Conservation (phyloP, 2,329 filamentous ascomycete species). For the Bipolaris zeicola region DNA sequence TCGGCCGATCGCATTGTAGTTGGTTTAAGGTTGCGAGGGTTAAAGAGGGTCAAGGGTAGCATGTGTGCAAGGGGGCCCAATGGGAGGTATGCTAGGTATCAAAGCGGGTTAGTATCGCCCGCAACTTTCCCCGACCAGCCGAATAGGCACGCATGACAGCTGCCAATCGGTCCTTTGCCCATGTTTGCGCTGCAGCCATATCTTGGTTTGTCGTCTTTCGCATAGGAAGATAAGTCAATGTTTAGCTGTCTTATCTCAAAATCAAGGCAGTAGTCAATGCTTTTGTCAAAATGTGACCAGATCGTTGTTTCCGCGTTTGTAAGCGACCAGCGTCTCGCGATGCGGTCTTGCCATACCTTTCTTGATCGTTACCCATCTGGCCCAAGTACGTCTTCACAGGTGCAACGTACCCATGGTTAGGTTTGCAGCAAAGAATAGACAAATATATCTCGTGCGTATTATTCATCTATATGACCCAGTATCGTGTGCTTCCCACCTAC, state of each 20-base stretch:
- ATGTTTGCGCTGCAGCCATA: not conserved
- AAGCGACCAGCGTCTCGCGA: not conserved
- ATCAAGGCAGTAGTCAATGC: not conserved
- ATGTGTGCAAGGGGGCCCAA: conserved; percentile 12
- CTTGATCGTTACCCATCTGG: not conserved
- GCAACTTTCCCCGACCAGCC: conserved; percentile 20
- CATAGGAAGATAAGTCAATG: not conserved
- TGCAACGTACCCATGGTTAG: no score
- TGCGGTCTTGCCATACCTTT: not conserved
- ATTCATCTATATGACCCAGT: no score
- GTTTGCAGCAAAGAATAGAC: no score
- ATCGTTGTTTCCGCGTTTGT: not conserved
- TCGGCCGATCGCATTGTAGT: conserved; percentile 13
- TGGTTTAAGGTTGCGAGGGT: conserved; percentile 12
- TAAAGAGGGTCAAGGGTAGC: conserved; percentile 10
- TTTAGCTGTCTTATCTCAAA: not conserved
- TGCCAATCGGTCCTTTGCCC: conserved; percentile 12
- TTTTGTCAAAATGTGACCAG: no score
- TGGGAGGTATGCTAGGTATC: conserved; percentile 12
- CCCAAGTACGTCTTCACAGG: no score
- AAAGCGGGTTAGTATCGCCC: conserved; percentile 24
- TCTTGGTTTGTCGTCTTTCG: not conserved
- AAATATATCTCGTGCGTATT: no score
- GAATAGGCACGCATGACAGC: conserved; percentile 12
- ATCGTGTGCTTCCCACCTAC: no score